phyloP scores from a whole-genome alignment of 805 yeast species.

The Candida morakotiae region DNA sequence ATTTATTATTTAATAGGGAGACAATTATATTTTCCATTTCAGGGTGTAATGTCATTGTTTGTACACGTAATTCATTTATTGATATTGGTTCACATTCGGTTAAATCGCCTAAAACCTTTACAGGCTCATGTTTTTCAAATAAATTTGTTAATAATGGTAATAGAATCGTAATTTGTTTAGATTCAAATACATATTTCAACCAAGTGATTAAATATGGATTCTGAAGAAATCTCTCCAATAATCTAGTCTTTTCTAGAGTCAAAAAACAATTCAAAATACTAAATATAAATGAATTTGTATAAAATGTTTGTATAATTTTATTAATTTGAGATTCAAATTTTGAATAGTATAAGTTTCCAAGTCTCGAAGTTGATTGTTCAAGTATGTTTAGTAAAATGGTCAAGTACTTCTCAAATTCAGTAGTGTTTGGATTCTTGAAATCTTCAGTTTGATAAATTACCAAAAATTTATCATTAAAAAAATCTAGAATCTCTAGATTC shows the following conservation, averaged over 20 bases:
- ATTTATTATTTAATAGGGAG: background rate
- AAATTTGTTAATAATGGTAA: background rate
- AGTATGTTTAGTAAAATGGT: slow-evolving; percentile 2
- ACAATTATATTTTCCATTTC: slow-evolving; percentile 1
- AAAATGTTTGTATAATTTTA: slow-evolving; percentile 2
- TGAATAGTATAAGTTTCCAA: slow-evolving; percentile 2
- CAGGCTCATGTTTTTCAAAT: background rate
- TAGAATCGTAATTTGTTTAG: background rate
- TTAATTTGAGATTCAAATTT: slow-evolving; percentile 5
- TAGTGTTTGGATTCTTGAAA: background rate
- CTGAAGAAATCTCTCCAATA: slow-evolving; percentile 1
- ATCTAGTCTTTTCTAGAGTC: background rate
- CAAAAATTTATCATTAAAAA: background rate
- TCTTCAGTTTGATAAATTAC: slow-evolving; percentile 1
- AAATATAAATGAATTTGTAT: slow-evolving; percentile 6
- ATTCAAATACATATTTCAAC: background rate
- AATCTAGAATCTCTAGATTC: slow-evolving; percentile 1
- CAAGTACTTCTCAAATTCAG: slow-evolving; percentile 1
- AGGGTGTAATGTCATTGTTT: slow-evolving; percentile 12
- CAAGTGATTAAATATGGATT: slow-evolving; percentile 4
- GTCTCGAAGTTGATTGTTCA: slow-evolving; percentile 4
- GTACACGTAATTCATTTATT: slow-evolving; percentile 10
- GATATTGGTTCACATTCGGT: background rate
- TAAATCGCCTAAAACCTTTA: background rate
- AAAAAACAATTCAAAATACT: slow-evolving; percentile 6